Evolutionary conservation across 768 basidiomycete species (phyloP), one percentile per base, ranked within the genome.

Genomic region (Chalciporus piperatus): DNA sequence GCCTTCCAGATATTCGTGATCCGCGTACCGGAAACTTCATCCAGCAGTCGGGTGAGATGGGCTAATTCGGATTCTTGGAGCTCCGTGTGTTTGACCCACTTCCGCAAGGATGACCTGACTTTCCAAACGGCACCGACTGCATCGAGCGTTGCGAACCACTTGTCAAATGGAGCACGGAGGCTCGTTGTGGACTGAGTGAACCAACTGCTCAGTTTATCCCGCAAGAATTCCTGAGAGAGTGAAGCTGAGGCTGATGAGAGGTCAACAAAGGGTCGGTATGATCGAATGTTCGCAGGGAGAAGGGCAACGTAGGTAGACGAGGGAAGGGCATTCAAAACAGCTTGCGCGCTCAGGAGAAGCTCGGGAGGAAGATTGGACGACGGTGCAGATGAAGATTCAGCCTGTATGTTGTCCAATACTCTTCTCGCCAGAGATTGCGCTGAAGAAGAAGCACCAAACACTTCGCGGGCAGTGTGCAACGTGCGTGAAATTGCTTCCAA

Each of bases 231-330:
- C 40, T 72, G 73, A 4, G 79, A 66, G 20, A 85, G 67, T 3
- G 74, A 73, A 16, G 83, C 75, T 4, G 82, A 80, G 0, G 81
- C 66, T 1, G 89, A 83, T 9, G 76, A 72, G 6, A 85, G 70
- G 59, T 93, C 87, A 54, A 96, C 80, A 66, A 90, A 95, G 9
- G 94, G 94, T 59, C 85, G 89, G 68, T 94, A 97, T 5, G 80
- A 77, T 57, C 78, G 79, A 53, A 98, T 78, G 52, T 74, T 78
- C 1, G 74, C 62, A 0, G 93, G 92, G 0, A 98, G 78, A 48
- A 91, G 77, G 14, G 84, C 79, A 54, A 94, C 83, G 56, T 93
- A 89, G 22, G 87, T 82, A 0, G 92, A 87, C 0, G 94, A 93
- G 0, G 92, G 92, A 20, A 96, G 77, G 9, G 77, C 76, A 22